Conservation (phyloP, 2,329 filamentous ascomycete genomes). For the Hypoxylon sp. region DNA sequence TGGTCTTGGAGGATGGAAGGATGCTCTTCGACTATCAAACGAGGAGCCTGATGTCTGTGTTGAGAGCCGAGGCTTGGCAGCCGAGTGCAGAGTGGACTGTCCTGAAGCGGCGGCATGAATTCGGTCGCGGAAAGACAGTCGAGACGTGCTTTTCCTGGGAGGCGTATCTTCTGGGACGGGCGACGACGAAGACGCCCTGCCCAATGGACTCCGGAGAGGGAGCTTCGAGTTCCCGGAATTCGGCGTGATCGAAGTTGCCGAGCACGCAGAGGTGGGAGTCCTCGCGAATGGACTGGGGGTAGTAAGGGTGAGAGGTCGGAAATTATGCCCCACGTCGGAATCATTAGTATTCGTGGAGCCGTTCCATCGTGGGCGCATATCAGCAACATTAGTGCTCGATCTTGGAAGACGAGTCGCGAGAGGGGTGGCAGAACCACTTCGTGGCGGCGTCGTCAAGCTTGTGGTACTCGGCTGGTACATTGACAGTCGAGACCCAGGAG, state of each 20-base stretch:
- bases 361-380: conserved; percentile 78
- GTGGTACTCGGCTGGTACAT: conserved; percentile 50
- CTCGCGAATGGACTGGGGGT: conserved; percentile 66
- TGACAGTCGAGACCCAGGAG: conserved; percentile 55
- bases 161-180: conserved; percentile 57
- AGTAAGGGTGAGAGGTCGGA: conserved; percentile 68
- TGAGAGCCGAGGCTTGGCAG: conserved; percentile 56
- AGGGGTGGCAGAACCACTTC: conserved; percentile 60
- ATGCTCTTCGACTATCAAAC: conserved; percentile 59
- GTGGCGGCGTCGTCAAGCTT: conserved; percentile 46
- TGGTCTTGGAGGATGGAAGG: conserved; percentile 59
- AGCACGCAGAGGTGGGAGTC: conserved; percentile 52
- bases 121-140: conserved; percentile 64
- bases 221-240: conserved; percentile 56
- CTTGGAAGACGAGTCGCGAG: conserved; percentile 54
- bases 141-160: conserved; percentile 53
- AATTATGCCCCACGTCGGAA: conserved; percentile 73
- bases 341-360: conserved; percentile 69
- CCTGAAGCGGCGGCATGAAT: conserved; percentile 53
- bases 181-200: conserved; percentile 58
- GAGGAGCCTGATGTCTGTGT: conserved; percentile 56
- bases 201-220: conserved; percentile 60
- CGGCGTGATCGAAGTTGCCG: conserved; percentile 54
- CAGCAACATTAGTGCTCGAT: conserved; percentile 54
- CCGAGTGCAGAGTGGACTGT: conserved; percentile 56